These are phyloP conservation scores for Solanum clarkiae DNA, from an alignment of 257 asterid genomes.

Conservation along the genomic window DNA sequence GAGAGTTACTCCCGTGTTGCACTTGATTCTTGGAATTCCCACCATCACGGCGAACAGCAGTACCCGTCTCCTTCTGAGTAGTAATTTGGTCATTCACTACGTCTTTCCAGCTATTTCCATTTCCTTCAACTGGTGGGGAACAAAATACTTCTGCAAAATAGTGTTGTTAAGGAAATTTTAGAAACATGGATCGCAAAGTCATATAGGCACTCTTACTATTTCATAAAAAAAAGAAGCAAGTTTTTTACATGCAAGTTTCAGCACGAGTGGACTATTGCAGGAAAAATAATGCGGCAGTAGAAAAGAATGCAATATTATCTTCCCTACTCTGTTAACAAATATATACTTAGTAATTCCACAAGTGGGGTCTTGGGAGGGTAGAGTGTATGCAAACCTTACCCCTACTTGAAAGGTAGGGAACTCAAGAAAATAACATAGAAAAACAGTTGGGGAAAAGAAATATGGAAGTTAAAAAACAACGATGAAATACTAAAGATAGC, in stretches of 20 bases:
- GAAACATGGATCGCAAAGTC: background rate
- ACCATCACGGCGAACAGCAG: background rate
- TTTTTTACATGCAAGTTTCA: background rate
- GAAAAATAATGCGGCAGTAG: background rate
- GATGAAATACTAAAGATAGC: background rate
- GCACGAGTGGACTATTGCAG: background rate
- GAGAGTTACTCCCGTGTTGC: background rate
- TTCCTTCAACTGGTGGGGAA: background rate
- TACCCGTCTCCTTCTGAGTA: background rate
- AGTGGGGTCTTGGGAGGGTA: background rate
- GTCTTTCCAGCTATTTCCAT: background rate
- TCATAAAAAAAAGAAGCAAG: background rate
- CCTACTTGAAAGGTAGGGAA: background rate
- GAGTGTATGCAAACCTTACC: background rate
- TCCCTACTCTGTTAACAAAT: background rate
- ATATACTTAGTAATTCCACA: background rate
- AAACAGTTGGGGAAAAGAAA: background rate
- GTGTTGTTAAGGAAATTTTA: background rate
- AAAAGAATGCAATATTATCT: background rate
- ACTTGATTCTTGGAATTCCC: background rate
- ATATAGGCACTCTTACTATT: background rate
- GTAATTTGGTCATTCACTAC: background rate
- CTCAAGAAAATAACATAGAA: background rate
- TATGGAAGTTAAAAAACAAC: background rate
- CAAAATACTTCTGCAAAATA: background rate